Evolutionary conservation across 2,329 filamentous ascomycete genomes (phyloP), one percentile per base, ranked within the genome.

Genomic region (Colletotrichum tropicicola): DNA sequence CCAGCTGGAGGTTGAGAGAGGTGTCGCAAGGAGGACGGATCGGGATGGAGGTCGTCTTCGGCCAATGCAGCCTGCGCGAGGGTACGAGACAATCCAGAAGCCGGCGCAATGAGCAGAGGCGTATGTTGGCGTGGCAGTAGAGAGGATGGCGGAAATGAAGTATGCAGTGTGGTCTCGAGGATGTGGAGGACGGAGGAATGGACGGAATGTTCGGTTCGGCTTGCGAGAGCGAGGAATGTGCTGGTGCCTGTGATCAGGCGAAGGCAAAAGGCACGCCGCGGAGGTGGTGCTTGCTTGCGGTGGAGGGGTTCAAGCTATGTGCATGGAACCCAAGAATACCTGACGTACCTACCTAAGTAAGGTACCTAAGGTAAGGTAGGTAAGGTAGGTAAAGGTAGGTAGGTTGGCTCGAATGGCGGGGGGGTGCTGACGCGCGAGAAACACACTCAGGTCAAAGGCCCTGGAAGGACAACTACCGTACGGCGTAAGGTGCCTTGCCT

Each of bases 251-350:
- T n/a, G n/a, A n/a, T n/a, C n/a, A n/a, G n/a, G n/a, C n/a, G n/a
- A n/a, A n/a, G 45, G 21, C 10, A 25, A 25, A 25, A n/a, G 23
- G 10, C 5, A 27, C 44, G 6, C 6, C 12, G n/a, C 6, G 15
- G n/a, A n/a, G n/a, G n/a, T n/a, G n/a, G n/a, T n/a, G n/a, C n/a
- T n/a, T n/a, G n/a, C n/a, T n/a, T 9, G 17, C n/a, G 3, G 49
- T 55, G 58, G 62, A 56, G 51, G 45, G 45, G 54, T 59, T 45
- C 17, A 27, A 63, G 44, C 44, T 52, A 51, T n/a, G n/a, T n/a
- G n/a, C n/a, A n/a, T n/a, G n/a, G n/a, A n/a, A n/a, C n/a, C n/a
- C n/a, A n/a, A n/a, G n/a, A n/a, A n/a, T n/a, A n/a, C n/a, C n/a
- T n/a, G n/a, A n/a, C n/a, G n/a, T n/a, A n/a, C n/a, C n/a, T n/a